These are phyloP conservation scores for Henningerozyma blattae DNA, from an alignment of 805 yeast genomes.

Conservation along the genomic window DNA sequence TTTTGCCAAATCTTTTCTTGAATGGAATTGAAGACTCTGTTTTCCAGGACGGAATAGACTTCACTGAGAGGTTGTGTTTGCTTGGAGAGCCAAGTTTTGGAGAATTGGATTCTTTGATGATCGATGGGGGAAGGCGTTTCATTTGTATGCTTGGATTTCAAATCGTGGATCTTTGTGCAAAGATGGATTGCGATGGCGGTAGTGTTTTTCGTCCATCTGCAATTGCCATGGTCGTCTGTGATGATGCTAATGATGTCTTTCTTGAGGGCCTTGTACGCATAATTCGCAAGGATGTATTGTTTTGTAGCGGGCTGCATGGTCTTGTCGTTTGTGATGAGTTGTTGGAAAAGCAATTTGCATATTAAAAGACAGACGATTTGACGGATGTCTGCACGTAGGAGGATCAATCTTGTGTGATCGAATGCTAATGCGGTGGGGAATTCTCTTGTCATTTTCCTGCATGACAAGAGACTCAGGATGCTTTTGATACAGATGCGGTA, in stretches of 20 bases:
- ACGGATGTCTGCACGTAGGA: slow-evolving; percentile 74
- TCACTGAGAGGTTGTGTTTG: slow-evolving; percentile 78
- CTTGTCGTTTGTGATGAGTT: slow-evolving; percentile 35
- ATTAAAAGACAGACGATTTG: slow-evolving; percentile 73
- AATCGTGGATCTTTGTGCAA: slow-evolving; percentile 20
- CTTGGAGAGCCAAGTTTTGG: slow-evolving; percentile 68
- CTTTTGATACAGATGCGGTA: slow-evolving; percentile 36
- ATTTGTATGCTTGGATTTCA: slow-evolving; percentile 14
- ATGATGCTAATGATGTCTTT: slow-evolving; percentile 68
- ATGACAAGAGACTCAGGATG: slow-evolving; percentile 54
- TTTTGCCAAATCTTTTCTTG: slow-evolving; percentile 26
- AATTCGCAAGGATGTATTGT: slow-evolving; percentile 25
- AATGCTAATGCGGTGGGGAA: slow-evolving; percentile 78
- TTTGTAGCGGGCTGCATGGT: slow-evolving; percentile 22
- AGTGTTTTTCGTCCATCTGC: slow-evolving; percentile 82
- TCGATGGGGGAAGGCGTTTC: slow-evolving; percentile 16
- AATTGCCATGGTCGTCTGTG: slow-evolving; percentile 74
- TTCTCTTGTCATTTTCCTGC: slow-evolving; percentile 69
- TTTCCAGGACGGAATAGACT: slow-evolving; percentile 67
- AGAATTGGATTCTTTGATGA: slow-evolving; percentile 33
- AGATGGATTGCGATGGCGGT: slow-evolving; percentile 52
- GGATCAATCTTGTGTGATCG: slow-evolving; percentile 69
- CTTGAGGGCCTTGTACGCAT: slow-evolving; percentile 38
- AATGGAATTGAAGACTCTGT: slow-evolving; percentile 44
- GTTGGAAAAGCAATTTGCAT: slow-evolving; percentile 62